Base-by-base conservation (phyloP, 192 early-diverging fungal genomes). In the Entophlyctis helioformis region DNA sequence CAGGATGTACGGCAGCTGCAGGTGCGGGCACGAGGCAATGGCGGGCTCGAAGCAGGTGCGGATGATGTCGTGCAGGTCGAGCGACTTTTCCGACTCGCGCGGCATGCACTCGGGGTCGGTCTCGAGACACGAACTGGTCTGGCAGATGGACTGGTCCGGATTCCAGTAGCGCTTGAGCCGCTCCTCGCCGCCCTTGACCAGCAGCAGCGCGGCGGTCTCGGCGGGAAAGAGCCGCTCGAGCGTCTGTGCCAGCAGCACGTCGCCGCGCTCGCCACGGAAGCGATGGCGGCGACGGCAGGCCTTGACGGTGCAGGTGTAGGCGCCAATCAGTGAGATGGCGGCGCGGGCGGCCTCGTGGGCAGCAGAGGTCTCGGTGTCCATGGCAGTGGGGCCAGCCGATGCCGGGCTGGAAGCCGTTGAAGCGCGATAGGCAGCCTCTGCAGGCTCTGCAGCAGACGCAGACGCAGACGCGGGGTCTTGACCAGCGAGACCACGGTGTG, bases 1-100 rank as follows among this genome's bases (percentile, higher is more conserved):
- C 15, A 42, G 20, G 19, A 57, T 23, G 21, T 51, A 57, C 6
- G 54, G 48, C 25, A 38, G 22, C 42, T 57, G 54, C 16, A 57
- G 42, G n/a, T 32, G 15, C 21, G 54, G 54, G n/a, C n/a, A n/a
- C 25, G 42, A 22, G 9, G 20, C 20, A 12, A 53, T 43, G 21
- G 51, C 51, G 21, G 42, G 42, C 20, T 44, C 29, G 7, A 53
- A 28, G 38, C 42, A 53, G 21, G 20, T 53, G 22, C 9, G 16
- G 31, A 53, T 42, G 21, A 53, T 53, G n/a, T 34, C 20, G 16
- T 37, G 20, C 3, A 50, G 28, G 27, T 39, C 35, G 0, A 23
- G 8, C 11, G 9, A 20, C 18, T 40, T 19, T 40, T 40, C 18
- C 33, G 33, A 34, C 10, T 12, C 10, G 9, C 10, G 33, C 33